These are phyloP conservation scores for Epichloe glyceriae DNA, from an alignment of 2,329 filamentous ascomycete genomes.

Conservation along the genomic window DNA sequence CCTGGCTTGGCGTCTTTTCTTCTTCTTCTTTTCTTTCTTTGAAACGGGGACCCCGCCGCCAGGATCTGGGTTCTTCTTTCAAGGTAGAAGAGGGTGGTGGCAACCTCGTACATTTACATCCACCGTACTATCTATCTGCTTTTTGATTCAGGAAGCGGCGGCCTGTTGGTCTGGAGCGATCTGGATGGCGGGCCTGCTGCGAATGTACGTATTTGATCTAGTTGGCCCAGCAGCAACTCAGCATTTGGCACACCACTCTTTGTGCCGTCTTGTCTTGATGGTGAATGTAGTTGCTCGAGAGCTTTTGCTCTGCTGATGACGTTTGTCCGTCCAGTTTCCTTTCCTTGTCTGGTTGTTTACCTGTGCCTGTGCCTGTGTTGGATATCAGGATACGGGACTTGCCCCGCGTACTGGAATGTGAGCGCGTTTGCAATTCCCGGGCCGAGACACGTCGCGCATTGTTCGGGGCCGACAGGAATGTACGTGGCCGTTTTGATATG, in stretches of 20 bases:
- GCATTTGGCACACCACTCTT: constrained; percentile 14
- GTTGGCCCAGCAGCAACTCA: constrained; percentile 17
- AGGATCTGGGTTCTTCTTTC: constrained; percentile 1
- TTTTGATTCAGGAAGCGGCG: constrained; percentile 12
- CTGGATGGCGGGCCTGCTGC: constrained; percentile 4
- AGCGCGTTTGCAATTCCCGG: neutral
- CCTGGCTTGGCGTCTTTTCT: constrained; percentile 2
- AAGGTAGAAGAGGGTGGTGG: constrained; percentile 1
- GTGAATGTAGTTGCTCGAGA: no score
- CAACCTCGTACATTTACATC: constrained; percentile 4
- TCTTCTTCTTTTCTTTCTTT: constrained; percentile 8
- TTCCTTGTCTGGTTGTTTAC: neutral
- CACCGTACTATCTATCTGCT: constrained; percentile 13
- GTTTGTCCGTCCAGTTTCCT: neutral
- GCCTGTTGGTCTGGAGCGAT: constrained; percentile 9
- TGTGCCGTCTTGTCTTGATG: no score
- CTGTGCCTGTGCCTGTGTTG: neutral
- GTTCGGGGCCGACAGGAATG: neutral
- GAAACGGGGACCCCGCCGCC: neutral
- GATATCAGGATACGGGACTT: neutral
- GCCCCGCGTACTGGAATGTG: neutral
- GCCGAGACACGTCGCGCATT: neutral
- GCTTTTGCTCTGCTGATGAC: neutral
- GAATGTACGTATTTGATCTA: constrained; percentile 14
- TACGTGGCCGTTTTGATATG: neutral